Evolutionary conservation across 371 early-diverging fungal genomes (phyloP).

Genomic region (Chytridium lagenaria): DNA sequence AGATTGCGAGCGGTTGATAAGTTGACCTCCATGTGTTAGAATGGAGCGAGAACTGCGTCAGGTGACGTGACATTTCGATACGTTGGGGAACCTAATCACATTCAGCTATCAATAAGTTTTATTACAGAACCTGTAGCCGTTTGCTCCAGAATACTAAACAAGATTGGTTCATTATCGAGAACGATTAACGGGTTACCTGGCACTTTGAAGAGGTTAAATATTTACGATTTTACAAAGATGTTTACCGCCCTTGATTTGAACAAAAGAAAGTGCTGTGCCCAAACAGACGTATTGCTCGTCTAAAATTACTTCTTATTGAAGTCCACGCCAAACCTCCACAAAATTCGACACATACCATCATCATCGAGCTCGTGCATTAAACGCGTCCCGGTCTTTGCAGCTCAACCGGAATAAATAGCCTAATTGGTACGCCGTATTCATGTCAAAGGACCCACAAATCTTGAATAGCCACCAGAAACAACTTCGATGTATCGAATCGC

Average conservation of each 20-base stretch:
- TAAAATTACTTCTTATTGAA: too few relatives aligned
- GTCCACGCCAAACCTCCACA: conserved; percentile 97
- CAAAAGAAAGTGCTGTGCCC: conserved; percentile 60
- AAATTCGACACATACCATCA: conserved; percentile 97
- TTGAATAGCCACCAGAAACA: conserved; percentile 64
- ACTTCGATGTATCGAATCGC: conserved; percentile 72
- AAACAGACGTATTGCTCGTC: background rate
- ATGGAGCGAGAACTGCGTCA: conserved; percentile 46
- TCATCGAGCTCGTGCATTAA: conserved; percentile 97
- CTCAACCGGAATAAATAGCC: conserved; percentile 91
- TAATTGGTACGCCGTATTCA: conserved; percentile 31
- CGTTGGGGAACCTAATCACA: conserved; percentile 67
- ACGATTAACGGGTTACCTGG: background rate
- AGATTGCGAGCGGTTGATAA: too few relatives aligned
- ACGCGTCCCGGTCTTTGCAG: conserved; percentile 94
- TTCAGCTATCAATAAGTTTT: background rate
- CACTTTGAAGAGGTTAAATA: conserved; percentile 1
- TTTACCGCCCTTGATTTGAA: conserved; percentile 92
- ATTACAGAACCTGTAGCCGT: conserved; percentile 72
- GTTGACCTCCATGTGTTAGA: conserved; percentile 57
- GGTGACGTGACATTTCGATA: conserved; percentile 69
- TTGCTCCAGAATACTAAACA: conserved; percentile 89
- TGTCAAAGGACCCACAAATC: conserved; percentile 40
- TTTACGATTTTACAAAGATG: conserved; percentile 25
- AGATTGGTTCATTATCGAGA: background rate